These are phyloP conservation scores for Silene vulgaris DNA, from an alignment of 179 eudicot genomes.

Conservation along the genomic window DNA sequence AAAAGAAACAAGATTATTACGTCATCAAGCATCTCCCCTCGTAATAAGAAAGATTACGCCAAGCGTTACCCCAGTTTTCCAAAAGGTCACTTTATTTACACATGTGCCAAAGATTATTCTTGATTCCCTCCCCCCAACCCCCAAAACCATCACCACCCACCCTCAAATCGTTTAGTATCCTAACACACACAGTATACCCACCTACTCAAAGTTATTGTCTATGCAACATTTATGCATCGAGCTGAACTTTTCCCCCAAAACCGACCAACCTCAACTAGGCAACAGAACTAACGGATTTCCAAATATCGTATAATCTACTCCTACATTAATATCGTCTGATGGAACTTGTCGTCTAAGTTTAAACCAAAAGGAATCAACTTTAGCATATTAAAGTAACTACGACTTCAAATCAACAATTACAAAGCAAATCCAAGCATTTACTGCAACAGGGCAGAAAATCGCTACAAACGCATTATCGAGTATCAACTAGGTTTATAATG, in stretches of 20 bases:
- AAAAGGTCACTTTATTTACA: neutral
- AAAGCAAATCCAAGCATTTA: neutral
- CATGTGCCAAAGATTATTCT: neutral
- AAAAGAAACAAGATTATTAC: neutral
- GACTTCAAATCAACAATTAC: neutral
- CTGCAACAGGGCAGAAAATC: neutral
- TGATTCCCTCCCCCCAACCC: neutral
- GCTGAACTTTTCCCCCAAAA: neutral
- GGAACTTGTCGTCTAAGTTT: neutral
- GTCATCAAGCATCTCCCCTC: neutral
- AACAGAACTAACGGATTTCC: neutral
- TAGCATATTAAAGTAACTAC: neutral
- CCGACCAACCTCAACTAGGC: neutral
- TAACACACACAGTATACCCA: too few species aligned
- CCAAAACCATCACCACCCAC: too few species aligned
- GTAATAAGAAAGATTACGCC: neutral
- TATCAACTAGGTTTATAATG: neutral
- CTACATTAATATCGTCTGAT: neutral
- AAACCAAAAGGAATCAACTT: constrained; percentile 1
- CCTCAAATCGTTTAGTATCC: too few species aligned
- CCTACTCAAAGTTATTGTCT: too few species aligned
- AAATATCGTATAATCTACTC: neutral
- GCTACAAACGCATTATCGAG: neutral
- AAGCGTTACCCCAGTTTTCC: neutral
- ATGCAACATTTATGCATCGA: neutral